Evolutionary conservation across 2,329 filamentous ascomycete genomes (phyloP).

Genomic region (Colletotrichum sp.): DNA sequence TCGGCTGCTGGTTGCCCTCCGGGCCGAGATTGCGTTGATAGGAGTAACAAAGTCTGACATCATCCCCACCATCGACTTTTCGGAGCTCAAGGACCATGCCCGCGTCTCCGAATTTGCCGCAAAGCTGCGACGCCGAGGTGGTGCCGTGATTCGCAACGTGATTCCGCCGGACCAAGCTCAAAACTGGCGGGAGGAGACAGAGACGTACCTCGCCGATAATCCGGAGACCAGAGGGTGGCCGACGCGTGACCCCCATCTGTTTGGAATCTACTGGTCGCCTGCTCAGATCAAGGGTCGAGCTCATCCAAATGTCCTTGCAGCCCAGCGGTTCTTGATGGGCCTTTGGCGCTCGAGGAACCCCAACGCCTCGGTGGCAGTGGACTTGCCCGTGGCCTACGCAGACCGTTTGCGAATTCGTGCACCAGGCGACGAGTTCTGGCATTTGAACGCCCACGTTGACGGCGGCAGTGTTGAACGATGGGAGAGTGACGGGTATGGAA

Average conservation of each 20-base stretch:
- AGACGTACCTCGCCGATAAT: slow-evolving; percentile 56
- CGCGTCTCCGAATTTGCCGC: slow-evolving; percentile 56
- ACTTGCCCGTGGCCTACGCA: slow-evolving; percentile 70
- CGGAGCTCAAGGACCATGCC: slow-evolving; percentile 50
- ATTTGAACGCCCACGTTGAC: slow-evolving; percentile 70
- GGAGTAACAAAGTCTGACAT: slow-evolving; percentile 53
- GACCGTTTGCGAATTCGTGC: slow-evolving; percentile 72
- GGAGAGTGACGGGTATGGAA: slow-evolving; percentile 72
- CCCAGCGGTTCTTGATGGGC: slow-evolving; percentile 70
- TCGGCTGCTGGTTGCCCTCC: slow-evolving; percentile 56
- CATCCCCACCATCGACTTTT: slow-evolving; percentile 62
- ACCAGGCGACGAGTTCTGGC: slow-evolving; percentile 52
- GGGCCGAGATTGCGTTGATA: slow-evolving; percentile 57
- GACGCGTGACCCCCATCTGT: slow-evolving; percentile 34
- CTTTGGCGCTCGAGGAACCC: slow-evolving; percentile 67
- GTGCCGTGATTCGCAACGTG: slow-evolving; percentile 68
- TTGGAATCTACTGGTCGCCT: slow-evolving; percentile 64
- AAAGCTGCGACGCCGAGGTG: slow-evolving; percentile 42
- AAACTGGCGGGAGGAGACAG: slow-evolving; percentile 54
- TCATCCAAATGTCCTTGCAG: slow-evolving; percentile 65
- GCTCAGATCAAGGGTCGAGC: slow-evolving; percentile 72
- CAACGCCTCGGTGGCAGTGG: slow-evolving; percentile 62
- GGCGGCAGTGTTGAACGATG: slow-evolving; percentile 75
- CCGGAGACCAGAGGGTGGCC: slow-evolving; percentile 35
- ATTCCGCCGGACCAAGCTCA: slow-evolving; percentile 62